These are phyloP conservation scores for Xanthoconium purpureum DNA, from an alignment of 768 basidiomycete genomes.

Conservation along the genomic window DNA sequence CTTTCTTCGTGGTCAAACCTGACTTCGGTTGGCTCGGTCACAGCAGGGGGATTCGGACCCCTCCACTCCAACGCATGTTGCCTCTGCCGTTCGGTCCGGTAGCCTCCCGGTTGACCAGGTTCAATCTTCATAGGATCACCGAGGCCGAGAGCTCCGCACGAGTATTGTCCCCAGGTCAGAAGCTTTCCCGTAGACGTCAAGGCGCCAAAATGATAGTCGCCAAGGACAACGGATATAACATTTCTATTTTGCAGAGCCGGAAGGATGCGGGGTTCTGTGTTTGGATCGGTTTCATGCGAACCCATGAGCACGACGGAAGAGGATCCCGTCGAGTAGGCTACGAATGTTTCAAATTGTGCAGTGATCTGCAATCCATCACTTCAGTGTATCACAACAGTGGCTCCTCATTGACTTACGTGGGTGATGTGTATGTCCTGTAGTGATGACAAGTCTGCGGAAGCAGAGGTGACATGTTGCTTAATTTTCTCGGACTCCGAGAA, in stretches of 20 bases:
- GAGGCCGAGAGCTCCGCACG: conserved; percentile 79
- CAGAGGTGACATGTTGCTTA: conserved; percentile 43
- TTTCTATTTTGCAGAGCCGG: conserved; percentile 71
- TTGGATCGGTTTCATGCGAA: conserved; percentile 41
- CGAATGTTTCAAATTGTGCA: conserved; percentile 79
- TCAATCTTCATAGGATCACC: conserved; percentile 64
- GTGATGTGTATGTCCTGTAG: conserved; percentile 62
- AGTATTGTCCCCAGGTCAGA: conserved; percentile 78
- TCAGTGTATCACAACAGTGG: background rate
- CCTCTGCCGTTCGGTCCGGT: conserved; percentile 37
- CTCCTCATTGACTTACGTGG: conserved; percentile 54
- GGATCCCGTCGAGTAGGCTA: conserved; percentile 72
- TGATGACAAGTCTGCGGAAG: conserved; percentile 33
- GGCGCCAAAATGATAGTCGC: conserved; percentile 91
- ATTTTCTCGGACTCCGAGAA: conserved; percentile 66
- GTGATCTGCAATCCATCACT: conserved; percentile 55
- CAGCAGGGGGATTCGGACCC: conserved; percentile 36
- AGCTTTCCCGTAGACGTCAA: conserved; percentile 74
- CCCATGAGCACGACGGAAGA: conserved; percentile 77
- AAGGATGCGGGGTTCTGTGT: conserved; percentile 55
- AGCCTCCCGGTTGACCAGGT: conserved; percentile 60
- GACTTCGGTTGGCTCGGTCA: conserved; percentile 65
- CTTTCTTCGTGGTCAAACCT: conserved; percentile 62
- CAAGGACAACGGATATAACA: conserved; percentile 85
- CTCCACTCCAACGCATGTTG: conserved; percentile 27